These are phyloP conservation scores for Blastocystis sp. DNA, from an alignment of 352 stramenopile genomes.

Conservation along the genomic window DNA sequence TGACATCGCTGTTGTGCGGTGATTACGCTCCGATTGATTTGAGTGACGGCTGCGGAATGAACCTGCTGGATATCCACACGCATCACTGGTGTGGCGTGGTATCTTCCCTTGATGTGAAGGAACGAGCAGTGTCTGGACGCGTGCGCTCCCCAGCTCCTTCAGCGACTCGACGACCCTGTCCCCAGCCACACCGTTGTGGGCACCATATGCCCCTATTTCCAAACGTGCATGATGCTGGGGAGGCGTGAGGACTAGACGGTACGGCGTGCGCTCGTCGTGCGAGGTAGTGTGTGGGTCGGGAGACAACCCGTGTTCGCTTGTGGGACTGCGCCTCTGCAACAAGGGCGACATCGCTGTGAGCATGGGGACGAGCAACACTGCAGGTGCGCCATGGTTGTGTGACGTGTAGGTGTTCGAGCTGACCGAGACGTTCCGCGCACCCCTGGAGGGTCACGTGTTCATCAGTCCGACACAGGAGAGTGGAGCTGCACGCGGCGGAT, in stretches of 20 bases:
- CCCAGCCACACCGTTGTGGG: conserved; percentile 43
- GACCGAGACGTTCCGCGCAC: not conserved
- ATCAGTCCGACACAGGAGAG: conserved; percentile 59
- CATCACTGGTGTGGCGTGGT: not conserved
- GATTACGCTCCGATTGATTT: conserved; percentile 67
- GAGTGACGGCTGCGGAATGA: conserved; percentile 76
- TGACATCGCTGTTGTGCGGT: conserved; percentile 73
- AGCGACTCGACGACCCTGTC: conserved; percentile 69
- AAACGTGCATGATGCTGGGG: not conserved
- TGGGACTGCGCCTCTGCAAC: conserved; percentile 68
- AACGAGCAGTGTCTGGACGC: conserved; percentile 45
- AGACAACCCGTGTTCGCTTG: conserved; percentile 75
- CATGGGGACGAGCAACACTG: conserved; percentile 76
- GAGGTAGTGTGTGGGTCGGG: conserved; percentile 73
- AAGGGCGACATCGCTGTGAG: conserved; percentile 74
- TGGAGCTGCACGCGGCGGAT: not conserved
- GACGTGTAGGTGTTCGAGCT: conserved; percentile 45
- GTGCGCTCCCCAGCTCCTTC: conserved; percentile 33
- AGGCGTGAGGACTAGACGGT: conserved; percentile 30
- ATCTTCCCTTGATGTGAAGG: not conserved
- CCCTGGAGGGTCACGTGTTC: conserved; percentile 74
- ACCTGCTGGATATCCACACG: conserved; percentile 73
- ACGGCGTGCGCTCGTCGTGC: conserved; percentile 37
- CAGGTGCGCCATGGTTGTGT: not conserved
- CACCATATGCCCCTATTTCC: conserved; percentile 56